Conservation (phyloP, 305 asterid genomes). For the Stenogyne calaminthoides region DNA sequence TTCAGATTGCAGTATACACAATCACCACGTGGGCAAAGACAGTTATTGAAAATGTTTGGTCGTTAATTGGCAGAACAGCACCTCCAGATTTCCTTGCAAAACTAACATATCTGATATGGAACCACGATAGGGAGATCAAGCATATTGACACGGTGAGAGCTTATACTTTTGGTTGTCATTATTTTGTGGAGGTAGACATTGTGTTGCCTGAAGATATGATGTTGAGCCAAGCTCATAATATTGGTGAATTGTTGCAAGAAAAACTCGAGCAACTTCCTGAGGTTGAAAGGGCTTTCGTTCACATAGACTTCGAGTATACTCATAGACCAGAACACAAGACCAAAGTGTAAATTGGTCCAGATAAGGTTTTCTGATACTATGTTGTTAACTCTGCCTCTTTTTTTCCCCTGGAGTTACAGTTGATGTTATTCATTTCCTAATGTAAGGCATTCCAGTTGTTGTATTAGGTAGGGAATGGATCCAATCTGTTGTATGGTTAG, state of each 20-base stretch:
- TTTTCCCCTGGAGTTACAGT: background rate
- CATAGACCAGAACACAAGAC: slow-evolving; percentile 65
- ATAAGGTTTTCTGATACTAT: background rate
- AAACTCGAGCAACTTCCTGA: slow-evolving; percentile 67
- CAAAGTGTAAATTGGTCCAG: slow-evolving; percentile 32
- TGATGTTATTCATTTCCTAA: background rate
- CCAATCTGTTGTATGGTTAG: background rate
- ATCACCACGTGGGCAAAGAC: slow-evolving; percentile 89
- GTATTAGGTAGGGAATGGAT: background rate
- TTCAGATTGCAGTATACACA: slow-evolving; percentile 85
- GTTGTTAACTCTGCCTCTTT: background rate
- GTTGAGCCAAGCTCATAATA: slow-evolving; percentile 58
- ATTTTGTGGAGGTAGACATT: slow-evolving; percentile 76
- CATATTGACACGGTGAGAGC: slow-evolving; percentile 75
- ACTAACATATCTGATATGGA: slow-evolving; percentile 84
- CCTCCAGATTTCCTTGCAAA: slow-evolving; percentile 89
- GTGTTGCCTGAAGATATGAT: slow-evolving; percentile 62
- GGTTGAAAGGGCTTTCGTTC: slow-evolving; percentile 71
- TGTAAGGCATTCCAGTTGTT: background rate
- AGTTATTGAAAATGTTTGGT: slow-evolving; percentile 76
- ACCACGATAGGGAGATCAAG: slow-evolving; percentile 58
- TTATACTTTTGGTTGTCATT: slow-evolving; percentile 64
- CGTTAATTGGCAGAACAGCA: slow-evolving; percentile 86
- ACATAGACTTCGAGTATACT: slow-evolving; percentile 64
- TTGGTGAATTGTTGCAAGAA: slow-evolving; percentile 62